Conservation (phyloP, 2,329 filamentous ascomycete genomes). For the Erysiphe pulchra region DNA sequence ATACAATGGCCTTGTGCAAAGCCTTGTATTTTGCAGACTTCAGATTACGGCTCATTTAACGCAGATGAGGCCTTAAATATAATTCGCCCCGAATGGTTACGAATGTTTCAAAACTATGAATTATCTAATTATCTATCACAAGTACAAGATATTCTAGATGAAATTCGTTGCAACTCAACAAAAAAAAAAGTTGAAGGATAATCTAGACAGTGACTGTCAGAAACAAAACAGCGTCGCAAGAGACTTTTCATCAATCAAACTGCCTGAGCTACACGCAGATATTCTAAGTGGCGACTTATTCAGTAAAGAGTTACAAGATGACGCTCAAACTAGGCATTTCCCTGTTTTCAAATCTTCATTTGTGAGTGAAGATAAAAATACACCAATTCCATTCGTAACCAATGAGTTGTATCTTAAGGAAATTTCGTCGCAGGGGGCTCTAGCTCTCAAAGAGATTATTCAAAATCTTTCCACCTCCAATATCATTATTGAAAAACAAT, state of each 20-base stretch:
- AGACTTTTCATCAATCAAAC: background rate
- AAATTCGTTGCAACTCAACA: background rate
- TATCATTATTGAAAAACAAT: slow-evolving; percentile 15
- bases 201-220: background rate
- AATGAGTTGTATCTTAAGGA: background rate
- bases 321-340: too few relatives aligned
- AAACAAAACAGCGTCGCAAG: background rate
- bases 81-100: slow-evolving; percentile 20
- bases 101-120: slow-evolving; percentile 20
- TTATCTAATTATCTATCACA: slow-evolving; percentile 19
- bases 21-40: slow-evolving; percentile 12
- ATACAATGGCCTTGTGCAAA: slow-evolving; percentile 18
- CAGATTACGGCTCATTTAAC: slow-evolving; percentile 6
- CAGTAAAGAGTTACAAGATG: background rate
- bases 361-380: background rate
- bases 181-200: background rate
- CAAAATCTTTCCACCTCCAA: slow-evolving; percentile 9
- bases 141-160: slow-evolving; percentile 18
- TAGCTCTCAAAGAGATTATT: slow-evolving; percentile 12
- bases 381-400: background rate
- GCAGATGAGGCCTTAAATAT: slow-evolving; percentile 14
- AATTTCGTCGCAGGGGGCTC: slow-evolving; percentile 1
- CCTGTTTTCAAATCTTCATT: background rate
- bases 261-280: background rate
- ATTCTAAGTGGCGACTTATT: background rate